Percentiles rank a stretch among this genome's conserved stretches.
These are phyloP conservation scores for Rhodotorula graminis DNA, from an alignment of 768 basidiomycete genomes.

Conservation along the genomic window DNA sequence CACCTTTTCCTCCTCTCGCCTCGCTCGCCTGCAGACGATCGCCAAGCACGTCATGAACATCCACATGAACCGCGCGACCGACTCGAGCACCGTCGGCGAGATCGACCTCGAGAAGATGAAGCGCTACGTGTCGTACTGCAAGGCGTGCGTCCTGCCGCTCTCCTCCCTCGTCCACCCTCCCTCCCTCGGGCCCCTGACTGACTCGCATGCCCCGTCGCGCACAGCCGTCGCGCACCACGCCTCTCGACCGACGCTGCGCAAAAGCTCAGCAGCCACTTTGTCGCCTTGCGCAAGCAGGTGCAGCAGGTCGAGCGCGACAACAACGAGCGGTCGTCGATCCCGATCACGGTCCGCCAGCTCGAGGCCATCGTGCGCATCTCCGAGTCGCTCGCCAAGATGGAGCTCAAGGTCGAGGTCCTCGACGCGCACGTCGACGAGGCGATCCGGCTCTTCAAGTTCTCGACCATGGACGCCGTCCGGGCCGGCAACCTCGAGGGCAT, in stretches of 20 bases:
- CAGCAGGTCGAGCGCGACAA: slow-evolving; percentile 94
- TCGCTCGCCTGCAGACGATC: slow-evolving; percentile 61
- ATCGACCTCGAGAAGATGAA: slow-evolving; percentile 98
- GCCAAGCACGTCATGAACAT: slow-evolving; percentile 98
- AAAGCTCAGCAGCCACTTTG: slow-evolving; percentile 93
- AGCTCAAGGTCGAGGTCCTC: slow-evolving; percentile 75
- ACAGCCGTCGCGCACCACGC: slow-evolving; percentile 91
- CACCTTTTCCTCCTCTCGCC: not conserved
- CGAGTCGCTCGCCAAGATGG: slow-evolving; percentile 91
- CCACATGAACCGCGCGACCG: slow-evolving; percentile 86
- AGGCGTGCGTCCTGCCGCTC: slow-evolving; percentile 58
- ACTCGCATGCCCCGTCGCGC: not conserved
- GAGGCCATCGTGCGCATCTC: slow-evolving; percentile 99
- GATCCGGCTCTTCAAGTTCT: slow-evolving; percentile 95
- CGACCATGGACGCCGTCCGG: slow-evolving; percentile 97
- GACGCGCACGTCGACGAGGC: slow-evolving; percentile 96
- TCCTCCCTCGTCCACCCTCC: not conserved
- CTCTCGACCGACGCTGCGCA: slow-evolving; percentile 89
- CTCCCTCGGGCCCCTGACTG: too few species aligned
- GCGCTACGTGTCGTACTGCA: slow-evolving; percentile 91
- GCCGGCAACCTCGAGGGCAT: slow-evolving; percentile 84
- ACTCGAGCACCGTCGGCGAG: slow-evolving; percentile 65
- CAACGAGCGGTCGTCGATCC: slow-evolving; percentile 94
- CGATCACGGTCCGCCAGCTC: slow-evolving; percentile 95
- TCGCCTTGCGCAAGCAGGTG: slow-evolving; percentile 83